Conservation (phyloP, 225 moss, liverwort and hornwort species). For the Thuidium tamariscinum region DNA sequence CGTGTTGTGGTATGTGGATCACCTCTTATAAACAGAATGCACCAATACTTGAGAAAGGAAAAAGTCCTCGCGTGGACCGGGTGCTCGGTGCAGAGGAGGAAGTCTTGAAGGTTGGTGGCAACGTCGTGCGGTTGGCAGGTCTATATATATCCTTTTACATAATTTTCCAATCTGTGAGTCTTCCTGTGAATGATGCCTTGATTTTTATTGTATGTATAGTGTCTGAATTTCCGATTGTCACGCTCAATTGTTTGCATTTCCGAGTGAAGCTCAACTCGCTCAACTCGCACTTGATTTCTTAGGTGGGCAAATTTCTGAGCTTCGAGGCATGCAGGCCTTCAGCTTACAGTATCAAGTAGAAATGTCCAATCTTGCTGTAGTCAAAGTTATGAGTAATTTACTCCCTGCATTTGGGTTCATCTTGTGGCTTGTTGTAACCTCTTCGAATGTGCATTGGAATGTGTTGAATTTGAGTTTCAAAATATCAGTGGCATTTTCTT, state of each 20-base stretch:
- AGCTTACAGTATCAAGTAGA: not conserved
- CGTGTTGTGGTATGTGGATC: not conserved
- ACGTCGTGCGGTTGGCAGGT: conserved; percentile 76
- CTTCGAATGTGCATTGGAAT: not conserved
- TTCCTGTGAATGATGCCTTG: not conserved
- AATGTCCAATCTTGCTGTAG: not conserved
- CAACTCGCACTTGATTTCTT: not conserved
- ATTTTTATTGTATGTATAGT: not conserved
- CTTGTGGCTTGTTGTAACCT: not conserved
- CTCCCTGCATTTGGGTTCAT: not conserved
- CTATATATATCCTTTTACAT: conserved; percentile 79
- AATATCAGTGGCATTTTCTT: conserved; percentile 15
- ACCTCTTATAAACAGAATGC: conserved; percentile 17
- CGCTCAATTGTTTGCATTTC: not conserved
- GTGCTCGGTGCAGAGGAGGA: conserved; percentile 83
- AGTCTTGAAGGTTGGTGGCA: conserved; percentile 74
- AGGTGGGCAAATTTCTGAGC: not conserved
- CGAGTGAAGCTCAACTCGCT: not conserved
- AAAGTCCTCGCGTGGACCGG: conserved; percentile 52
- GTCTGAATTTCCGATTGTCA: not conserved
- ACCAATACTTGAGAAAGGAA: conserved; percentile 28
- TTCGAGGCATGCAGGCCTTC: not conserved
- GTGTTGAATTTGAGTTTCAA: not conserved
- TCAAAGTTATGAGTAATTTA: not conserved
- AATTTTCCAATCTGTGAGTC: not conserved